Evolutionary conservation across 257 asterid species (phyloP), one percentile per base, ranked within the genome.

Genomic region (Fraxinus anomala): DNA sequence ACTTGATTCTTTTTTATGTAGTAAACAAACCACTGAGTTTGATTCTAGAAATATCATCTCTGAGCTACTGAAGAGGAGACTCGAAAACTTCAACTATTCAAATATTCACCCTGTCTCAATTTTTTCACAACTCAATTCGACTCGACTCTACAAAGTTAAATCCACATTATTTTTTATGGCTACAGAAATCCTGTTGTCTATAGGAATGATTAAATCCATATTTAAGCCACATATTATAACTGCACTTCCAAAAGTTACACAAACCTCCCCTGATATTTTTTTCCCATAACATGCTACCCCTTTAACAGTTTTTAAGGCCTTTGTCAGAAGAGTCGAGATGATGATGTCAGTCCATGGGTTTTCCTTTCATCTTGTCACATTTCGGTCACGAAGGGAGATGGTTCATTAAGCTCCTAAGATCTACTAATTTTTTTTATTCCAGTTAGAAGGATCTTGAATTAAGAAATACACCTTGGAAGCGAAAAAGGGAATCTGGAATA

Each of bases 1-100:
- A 31, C 61, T 31, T 37, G 1, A 33, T 59, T 59, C 37, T 61
- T 49, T 9, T 14, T 17, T 56, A 21, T 47, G 21, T 26, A 0
- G 13, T 19, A 37, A 42, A 13, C 4, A 56, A 56, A 56, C 67
- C 66, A 21, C 63, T 24, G 26, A 31, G 59, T 44, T 30, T 66
- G 66, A 44, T 39, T 56, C 42, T 68, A 3, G 36, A 56, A 47
- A 44, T 56, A 68, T 75, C 36, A 16, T 65, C 81, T 66, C 31
- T 37, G 72, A 68, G 79, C 37, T 28, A 24, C 21, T 80, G 26
- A 39, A 67, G 66, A 23, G n/a, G 69, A 63, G 31, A 63, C 36
- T 11, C 2, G 37, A 24, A 44, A 65, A 59, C 70, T 73, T 66
- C 59, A 23, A 47, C 19, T n/a, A 26, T 31, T 54, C 30, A 12